A percentile compares a stretch with the other conserved stretches of the same genome.
These are phyloP conservation scores for Ceratobasidium sp. DNA, from an alignment of 1,284 basidiomycete species.

Conservation along the genomic window DNA sequence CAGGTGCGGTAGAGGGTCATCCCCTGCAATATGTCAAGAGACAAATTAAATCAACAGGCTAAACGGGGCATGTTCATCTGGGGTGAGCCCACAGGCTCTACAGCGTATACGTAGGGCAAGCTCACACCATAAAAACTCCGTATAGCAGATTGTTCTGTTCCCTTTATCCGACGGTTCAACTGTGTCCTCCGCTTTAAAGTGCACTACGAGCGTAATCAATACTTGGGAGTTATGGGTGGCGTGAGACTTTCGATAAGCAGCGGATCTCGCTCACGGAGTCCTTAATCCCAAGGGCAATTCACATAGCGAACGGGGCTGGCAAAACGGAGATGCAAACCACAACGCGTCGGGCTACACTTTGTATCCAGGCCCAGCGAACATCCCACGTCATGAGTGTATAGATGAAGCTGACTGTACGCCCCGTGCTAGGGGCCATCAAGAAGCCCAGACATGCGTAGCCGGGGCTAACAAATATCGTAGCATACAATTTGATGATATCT, in stretches of 20 bases:
- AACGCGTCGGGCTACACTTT: background rate
- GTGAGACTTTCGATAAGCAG: background rate
- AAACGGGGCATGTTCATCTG: conserved; percentile 1
- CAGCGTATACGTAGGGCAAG: background rate
- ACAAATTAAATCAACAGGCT: background rate
- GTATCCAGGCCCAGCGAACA: background rate
- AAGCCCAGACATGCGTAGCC: background rate
- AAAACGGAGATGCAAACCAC: background rate
- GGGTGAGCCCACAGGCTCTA: background rate
- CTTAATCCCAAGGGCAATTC: background rate
- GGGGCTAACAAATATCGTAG: background rate
- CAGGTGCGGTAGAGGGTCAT: background rate
- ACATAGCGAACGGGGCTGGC: background rate
- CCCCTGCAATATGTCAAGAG: background rate
- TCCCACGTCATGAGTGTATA: background rate
- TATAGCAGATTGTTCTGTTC: background rate
- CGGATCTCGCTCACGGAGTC: background rate
- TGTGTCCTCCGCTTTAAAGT: background rate
- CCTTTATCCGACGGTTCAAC: background rate
- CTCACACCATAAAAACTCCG: background rate
- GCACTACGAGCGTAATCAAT: background rate
- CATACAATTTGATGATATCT: background rate
- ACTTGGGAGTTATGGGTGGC: background rate
- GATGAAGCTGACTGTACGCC: background rate
- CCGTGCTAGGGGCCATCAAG: conserved; percentile 10